Percentiles rank a stretch among this genome's conserved stretches.
Conservation (phyloP, 2,329 filamentous ascomycete genomes). For the Aspergillus latus region DNA sequence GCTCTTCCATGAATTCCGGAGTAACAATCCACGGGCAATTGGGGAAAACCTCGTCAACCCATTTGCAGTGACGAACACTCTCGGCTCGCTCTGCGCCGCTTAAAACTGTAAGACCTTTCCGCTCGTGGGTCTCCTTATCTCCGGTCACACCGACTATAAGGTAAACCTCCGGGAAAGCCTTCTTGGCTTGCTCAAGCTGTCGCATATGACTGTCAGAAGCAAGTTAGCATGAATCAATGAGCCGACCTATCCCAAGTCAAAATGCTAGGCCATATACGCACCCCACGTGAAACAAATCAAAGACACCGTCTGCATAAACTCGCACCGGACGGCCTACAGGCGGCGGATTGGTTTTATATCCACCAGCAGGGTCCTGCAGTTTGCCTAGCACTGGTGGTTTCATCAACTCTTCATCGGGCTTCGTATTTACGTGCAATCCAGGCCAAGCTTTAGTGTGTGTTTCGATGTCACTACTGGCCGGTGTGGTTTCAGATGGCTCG, state of each 20-base stretch:
- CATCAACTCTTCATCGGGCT: slow-evolving; percentile 55
- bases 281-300: slow-evolving; percentile 97
- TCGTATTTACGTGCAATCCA: slow-evolving; percentile 45
- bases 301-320: slow-evolving; percentile 96
- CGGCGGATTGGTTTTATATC: slow-evolving; percentile 88
- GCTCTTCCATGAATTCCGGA: slow-evolving; percentile 81
- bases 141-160: slow-evolving; percentile 95
- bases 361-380: slow-evolving; percentile 78
- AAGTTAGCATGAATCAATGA: slow-evolving; percentile 8
- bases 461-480: slow-evolving; percentile 67
- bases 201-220: slow-evolving; percentile 77
- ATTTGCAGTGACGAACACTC: slow-evolving; percentile 94
- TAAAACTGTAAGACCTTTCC: slow-evolving; percentile 92
- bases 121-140: slow-evolving; percentile 88
- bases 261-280: slow-evolving; percentile 48
- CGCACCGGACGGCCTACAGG: slow-evolving; percentile 79
- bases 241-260: not conserved
- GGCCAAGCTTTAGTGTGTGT: slow-evolving; percentile 59
- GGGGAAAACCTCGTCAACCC: slow-evolving; percentile 98
- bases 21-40: slow-evolving; percentile 98
- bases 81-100: slow-evolving; percentile 90
- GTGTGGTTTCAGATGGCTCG: slow-evolving; percentile 69
- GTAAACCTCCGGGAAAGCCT: slow-evolving; percentile 86
- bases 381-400: slow-evolving; percentile 74
- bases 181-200: slow-evolving; percentile 96